Conservation (phyloP, 371 early-diverging fungal species). For the Mortierella sp. region DNA sequence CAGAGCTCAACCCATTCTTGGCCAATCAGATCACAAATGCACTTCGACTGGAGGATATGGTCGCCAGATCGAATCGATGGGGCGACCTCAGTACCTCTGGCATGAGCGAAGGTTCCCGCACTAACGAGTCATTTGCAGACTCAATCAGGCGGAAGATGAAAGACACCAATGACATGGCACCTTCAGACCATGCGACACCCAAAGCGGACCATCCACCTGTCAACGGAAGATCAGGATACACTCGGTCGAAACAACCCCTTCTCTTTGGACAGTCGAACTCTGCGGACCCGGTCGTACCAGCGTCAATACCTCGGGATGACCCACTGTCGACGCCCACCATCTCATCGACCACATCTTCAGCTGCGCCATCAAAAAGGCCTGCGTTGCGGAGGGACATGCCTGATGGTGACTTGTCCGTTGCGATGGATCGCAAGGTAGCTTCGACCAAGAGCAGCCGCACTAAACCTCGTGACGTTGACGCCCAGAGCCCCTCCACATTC, state of each 20-base stretch:
- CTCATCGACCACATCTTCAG: neutral
- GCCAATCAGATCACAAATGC: constrained; percentile 60
- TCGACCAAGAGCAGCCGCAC: neutral
- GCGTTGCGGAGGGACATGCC: neutral
- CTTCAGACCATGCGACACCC: constrained; percentile 12
- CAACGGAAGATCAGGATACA: constrained; percentile 7
- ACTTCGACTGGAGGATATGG: constrained; percentile 42
- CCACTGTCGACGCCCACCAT: neutral
- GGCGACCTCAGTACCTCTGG: constrained; percentile 28
- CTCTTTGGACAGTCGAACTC: neutral
- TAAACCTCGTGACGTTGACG: neutral
- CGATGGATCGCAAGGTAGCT: neutral
- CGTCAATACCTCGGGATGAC: neutral
- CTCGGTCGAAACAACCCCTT: neutral
- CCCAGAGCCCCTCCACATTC: neutral
- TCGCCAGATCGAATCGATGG: constrained; percentile 41
- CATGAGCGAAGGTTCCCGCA: constrained; percentile 26
- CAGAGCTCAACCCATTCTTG: constrained; percentile 67
- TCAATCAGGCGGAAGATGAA: constrained; percentile 45
- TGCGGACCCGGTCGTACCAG: neutral
- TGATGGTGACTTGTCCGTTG: neutral
- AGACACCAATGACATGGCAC: constrained; percentile 17
- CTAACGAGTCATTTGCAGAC: constrained; percentile 39
- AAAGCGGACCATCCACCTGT: constrained; percentile 12
- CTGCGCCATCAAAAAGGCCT: neutral